A percentile compares a stretch with the other conserved stretches of the same genome.
Conservation (phyloP, 164 flowering plant genomes). For the Annona cherimola region DNA sequence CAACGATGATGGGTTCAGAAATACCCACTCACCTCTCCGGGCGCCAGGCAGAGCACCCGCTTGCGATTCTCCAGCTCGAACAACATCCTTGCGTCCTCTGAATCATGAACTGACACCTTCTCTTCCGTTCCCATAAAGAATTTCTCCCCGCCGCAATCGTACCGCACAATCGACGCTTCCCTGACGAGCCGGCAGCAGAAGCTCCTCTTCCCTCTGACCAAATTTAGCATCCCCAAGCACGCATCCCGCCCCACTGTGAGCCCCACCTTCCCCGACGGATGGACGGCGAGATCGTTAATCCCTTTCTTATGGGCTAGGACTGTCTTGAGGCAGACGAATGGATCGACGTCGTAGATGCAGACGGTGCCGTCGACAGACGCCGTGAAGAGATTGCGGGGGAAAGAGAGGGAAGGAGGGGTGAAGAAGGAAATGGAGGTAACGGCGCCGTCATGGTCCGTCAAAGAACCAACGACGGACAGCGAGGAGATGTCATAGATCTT, state of each 20-base stretch:
- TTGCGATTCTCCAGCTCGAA: conserved; percentile 50
- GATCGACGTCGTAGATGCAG: conserved; percentile 71
- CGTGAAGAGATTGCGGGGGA: conserved; percentile 76
- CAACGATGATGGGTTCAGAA: background rate
- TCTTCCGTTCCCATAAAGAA: conserved; percentile 67
- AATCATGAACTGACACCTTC: conserved; percentile 59
- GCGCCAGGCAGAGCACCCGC: conserved; percentile 58
- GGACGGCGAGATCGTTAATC: conserved; percentile 57
- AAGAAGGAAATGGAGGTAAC: conserved; percentile 69
- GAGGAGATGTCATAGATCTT: conserved; percentile 72
- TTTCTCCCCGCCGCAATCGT: conserved; percentile 43
- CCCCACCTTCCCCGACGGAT: conserved; percentile 69
- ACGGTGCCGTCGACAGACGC: conserved; percentile 68
- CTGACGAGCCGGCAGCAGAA: conserved; percentile 56
- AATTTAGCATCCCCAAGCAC: conserved; percentile 72
- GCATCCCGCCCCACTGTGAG: conserved; percentile 70
- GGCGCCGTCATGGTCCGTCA: conserved; percentile 47
- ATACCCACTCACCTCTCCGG: conserved; percentile 45
- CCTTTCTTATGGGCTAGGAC: conserved; percentile 49
- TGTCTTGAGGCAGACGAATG: conserved; percentile 67
- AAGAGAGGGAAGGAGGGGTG: conserved; percentile 39
- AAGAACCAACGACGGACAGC: conserved; percentile 64
- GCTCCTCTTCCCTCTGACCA: conserved; percentile 84
- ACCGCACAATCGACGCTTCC: conserved; percentile 63
- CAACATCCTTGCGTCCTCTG: conserved; percentile 72